Conservation (phyloP, 2,329 filamentous ascomycete genomes). For the Botrytis byssoidea region DNA sequence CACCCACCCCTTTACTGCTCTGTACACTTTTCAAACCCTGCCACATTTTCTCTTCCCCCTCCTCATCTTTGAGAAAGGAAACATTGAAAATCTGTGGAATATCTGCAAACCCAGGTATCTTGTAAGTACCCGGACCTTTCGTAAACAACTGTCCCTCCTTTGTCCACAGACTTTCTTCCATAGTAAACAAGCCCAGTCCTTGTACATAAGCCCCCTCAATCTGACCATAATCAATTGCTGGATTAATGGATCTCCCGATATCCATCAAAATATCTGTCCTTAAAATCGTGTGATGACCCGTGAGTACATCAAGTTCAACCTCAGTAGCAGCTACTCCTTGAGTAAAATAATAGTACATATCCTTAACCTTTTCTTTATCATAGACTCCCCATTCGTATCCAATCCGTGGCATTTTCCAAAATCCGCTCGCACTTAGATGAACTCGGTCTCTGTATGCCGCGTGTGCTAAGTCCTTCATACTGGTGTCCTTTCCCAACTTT, state of each 20-base stretch:
- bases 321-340: slow-evolving; percentile 86
- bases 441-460: slow-evolving; percentile 93
- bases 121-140: slow-evolving; percentile 70
- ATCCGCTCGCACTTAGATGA: slow-evolving; percentile 89
- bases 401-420: slow-evolving; percentile 95
- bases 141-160: slow-evolving; percentile 61
- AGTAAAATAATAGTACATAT: slow-evolving; percentile 97
- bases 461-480: slow-evolving; percentile 84
- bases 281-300: slow-evolving; percentile 87
- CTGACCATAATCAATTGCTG: slow-evolving; percentile 77
- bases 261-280: slow-evolving; percentile 98
- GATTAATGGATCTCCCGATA: slow-evolving; percentile 69
- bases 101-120: slow-evolving; percentile 85
- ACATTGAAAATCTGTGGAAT: slow-evolving; percentile 68
- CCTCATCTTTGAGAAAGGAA: slow-evolving; percentile 40
- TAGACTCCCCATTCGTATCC: slow-evolving; percentile 91
- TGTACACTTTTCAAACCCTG: slow-evolving; percentile 53
- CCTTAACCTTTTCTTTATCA: slow-evolving; percentile 58
- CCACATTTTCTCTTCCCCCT: slow-evolving; percentile 44
- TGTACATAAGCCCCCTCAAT: slow-evolving; percentile 82
- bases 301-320: slow-evolving; percentile 89
- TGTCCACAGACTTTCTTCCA: slow-evolving; percentile 67
- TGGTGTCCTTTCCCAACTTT: slow-evolving; percentile 71
- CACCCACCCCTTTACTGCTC: slow-evolving; percentile 55
- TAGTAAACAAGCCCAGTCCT: slow-evolving; percentile 77